Evolutionary conservation across 1,284 basidiomycete species (phyloP).

Genomic region (Lentinula novae-zelandiae): DNA sequence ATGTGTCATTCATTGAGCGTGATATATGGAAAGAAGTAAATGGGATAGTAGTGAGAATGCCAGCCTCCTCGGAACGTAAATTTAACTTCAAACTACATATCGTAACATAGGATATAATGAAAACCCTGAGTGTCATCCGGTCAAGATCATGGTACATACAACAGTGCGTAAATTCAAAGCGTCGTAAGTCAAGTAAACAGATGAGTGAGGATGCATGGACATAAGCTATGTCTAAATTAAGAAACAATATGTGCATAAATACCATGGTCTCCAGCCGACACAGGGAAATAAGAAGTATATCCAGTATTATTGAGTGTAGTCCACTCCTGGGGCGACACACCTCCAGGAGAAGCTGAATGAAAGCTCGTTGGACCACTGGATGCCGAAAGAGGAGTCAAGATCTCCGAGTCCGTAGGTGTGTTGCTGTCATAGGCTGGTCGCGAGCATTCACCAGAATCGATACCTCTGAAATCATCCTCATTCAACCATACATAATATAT

Average conservation of each 20-base stretch:
- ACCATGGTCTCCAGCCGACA: conserved; percentile 43
- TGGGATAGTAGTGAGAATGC: conserved; percentile 33
- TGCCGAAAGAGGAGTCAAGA: conserved; percentile 65
- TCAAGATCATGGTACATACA: background rate
- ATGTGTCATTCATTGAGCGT: conserved; percentile 64
- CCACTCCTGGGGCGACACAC: conserved; percentile 58
- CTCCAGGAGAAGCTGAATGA: conserved; percentile 33
- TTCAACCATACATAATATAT: conserved; percentile 2
- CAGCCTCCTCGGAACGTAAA: conserved; percentile 43
- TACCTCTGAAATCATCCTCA: conserved; percentile 16
- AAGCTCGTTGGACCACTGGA: conserved; percentile 52
- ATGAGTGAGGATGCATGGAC: background rate
- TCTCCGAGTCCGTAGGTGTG: conserved; percentile 59
- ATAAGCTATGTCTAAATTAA: conserved; percentile 25
- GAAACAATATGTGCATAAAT: conserved; percentile 54
- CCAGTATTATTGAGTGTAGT: conserved; percentile 47
- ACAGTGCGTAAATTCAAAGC: conserved; percentile 3
- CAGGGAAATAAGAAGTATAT: conserved; percentile 70
- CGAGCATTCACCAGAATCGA: conserved; percentile 36
- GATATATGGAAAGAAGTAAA: conserved; percentile 58
- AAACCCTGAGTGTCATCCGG: background rate
- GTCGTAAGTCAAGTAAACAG: conserved; percentile 5
- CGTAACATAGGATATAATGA: conserved; percentile 4
- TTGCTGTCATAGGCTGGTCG: conserved; percentile 35
- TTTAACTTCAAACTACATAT: conserved; percentile 47